These are phyloP conservation scores for Chaetothyriales sp. DNA, from an alignment of 2,329 filamentous ascomycete genomes.

Conservation along the genomic window DNA sequence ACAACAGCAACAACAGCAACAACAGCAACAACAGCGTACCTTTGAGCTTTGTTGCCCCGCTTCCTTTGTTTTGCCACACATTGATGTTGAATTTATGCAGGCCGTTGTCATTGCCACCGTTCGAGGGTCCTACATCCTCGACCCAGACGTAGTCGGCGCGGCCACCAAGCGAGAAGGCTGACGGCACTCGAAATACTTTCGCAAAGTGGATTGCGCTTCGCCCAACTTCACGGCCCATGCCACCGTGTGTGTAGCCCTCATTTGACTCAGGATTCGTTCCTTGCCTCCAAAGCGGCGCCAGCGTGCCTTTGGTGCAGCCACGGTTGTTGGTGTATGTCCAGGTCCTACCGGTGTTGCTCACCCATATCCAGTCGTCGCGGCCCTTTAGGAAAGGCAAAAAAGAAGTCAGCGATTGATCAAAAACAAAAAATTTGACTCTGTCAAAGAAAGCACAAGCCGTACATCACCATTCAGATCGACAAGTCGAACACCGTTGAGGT, in stretches of 20 bases:
- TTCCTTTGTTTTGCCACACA: background rate
- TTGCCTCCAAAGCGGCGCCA: background rate
- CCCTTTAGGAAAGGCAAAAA: no score
- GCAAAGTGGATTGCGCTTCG: background rate
- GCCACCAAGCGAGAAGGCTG: no score
- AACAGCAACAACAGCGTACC: no score
- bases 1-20: no score
- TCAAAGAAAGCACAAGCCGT: no score
- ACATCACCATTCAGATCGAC: background rate
- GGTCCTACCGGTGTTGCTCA: background rate
- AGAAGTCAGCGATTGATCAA: no score
- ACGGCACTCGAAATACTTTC: background rate
- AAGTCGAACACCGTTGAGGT: background rate
- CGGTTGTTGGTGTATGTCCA: background rate
- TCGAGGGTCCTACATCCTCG: background rate
- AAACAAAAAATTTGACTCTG: no score
- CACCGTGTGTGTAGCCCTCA: background rate
- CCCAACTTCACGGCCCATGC: background rate
- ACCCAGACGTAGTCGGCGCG: no score
- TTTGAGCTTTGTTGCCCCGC: background rate
- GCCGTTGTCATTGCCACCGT: no score
- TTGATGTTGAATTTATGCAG: background rate
- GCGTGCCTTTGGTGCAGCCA: background rate
- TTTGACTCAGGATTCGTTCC: background rate
- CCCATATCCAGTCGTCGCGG: background rate